phyloP scores from a whole-genome alignment of 805 yeast species.

The Candida railenensis region DNA sequence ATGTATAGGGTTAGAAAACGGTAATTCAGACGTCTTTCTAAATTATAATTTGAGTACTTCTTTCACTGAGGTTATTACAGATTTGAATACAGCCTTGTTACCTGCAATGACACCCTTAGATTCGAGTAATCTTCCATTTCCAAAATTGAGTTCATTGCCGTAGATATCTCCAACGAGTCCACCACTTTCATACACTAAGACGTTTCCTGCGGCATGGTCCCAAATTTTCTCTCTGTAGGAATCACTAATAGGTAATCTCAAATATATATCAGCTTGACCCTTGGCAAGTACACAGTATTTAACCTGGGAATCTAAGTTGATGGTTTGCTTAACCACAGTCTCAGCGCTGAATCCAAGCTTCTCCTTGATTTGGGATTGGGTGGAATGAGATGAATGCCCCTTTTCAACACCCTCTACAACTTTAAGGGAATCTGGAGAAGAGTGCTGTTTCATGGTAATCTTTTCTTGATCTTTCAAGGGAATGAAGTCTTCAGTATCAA shows the following conservation, averaged over 20 bases:
- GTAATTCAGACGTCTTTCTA: too few relatives aligned
- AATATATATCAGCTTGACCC: slow-evolving; percentile 90
- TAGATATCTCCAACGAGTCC: slow-evolving; percentile 85
- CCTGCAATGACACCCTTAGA: slow-evolving; percentile 96
- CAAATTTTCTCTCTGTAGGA: slow-evolving; percentile 90
- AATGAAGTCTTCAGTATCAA: slow-evolving; percentile 31
- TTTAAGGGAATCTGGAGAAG: slow-evolving; percentile 49
- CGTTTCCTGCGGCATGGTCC: slow-evolving; percentile 98
- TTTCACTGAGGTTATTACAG: slow-evolving; percentile 49
- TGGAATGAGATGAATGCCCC: slow-evolving; percentile 89
- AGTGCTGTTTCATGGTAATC: slow-evolving; percentile 53
- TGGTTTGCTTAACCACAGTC: slow-evolving; percentile 59
- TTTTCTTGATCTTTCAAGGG: slow-evolving; percentile 28
- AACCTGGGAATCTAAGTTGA: slow-evolving; percentile 92
- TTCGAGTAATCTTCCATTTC: slow-evolving; percentile 75
- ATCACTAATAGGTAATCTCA: slow-evolving; percentile 78
- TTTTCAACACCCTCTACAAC: slow-evolving; percentile 94
- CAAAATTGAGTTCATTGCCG: slow-evolving; percentile 75
- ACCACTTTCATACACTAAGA: slow-evolving; percentile 85
- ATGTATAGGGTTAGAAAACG: background rate
- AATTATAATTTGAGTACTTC: slow-evolving; percentile 19
- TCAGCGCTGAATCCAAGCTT: slow-evolving; percentile 44
- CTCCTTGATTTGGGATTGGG: slow-evolving; percentile 73
- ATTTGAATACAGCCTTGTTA: slow-evolving; percentile 43
- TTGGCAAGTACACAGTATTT: slow-evolving; percentile 89